Evolutionary conservation across 1,284 basidiomycete species (phyloP), one percentile per base, ranked within the genome.

Genomic region (Puccinia novopanici): DNA sequence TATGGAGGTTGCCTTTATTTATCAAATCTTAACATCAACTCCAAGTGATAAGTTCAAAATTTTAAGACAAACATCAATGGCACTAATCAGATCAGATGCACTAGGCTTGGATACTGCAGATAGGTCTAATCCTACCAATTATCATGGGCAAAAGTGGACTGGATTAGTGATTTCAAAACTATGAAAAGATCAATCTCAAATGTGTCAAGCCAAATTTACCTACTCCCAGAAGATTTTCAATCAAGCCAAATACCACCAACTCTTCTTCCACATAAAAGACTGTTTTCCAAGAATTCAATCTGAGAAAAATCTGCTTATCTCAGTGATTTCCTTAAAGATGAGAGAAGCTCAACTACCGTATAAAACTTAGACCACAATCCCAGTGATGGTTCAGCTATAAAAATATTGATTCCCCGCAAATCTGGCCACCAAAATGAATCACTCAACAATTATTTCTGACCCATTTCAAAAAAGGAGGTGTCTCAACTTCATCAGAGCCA

Each of bases 271-370:
- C 57, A 27, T 61, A 3, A 24, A 61, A 27, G 30, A 61, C 34
- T 5, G 12, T 10, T 61, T 12, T 19, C 5, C 57, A 61, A 61
- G 12, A 3, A 37, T 61, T 61, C 24, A 12, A 12, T 12, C 57
- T 8, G 57, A 61, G 27, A 61, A 61, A 30, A 61, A 61, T 61
- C 57, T 61, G 34, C 57, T 27, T 61, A 61, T n/a, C n/a, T n/a
- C n/a, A n/a, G n/a, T n/a, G n/a, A n/a, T n/a, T n/a, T n/a, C n/a
- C n/a, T n/a, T n/a, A n/a, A n/a, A n/a, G n/a, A n/a, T n/a, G n/a
- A n/a, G n/a, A n/a, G n/a, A n/a, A n/a, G n/a, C n/a, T n/a, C n/a
- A n/a, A n/a, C n/a, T n/a, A n/a, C n/a, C n/a, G n/a, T n/a, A n/a
- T n/a, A n/a, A n/a, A n/a, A n/a, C n/a, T n/a, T n/a, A n/a, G n/a